Base-by-base conservation (phyloP, 2,329 filamentous ascomycete genomes). In the Arthrocladium fulminans region DNA sequence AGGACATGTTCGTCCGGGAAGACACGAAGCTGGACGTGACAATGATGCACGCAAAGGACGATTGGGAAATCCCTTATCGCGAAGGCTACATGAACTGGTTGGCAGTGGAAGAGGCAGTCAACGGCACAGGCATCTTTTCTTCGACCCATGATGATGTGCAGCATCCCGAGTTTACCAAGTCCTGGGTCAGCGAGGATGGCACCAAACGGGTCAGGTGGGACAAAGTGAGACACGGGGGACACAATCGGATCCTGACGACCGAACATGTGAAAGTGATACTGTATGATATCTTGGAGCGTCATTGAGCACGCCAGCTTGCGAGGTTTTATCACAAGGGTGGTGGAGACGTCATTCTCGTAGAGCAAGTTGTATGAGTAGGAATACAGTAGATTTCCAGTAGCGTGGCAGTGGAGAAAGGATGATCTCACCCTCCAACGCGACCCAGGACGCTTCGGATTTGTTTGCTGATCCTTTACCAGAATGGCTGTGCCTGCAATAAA, bases 41-140 rank as follows among this genome's bases (percentile, higher is more conserved):
- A 37, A 69, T 96, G 35, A 68, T 97, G 2, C 90, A 96, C 59
- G 86, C 88, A 13, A 75, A 76, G 47, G 79, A 95, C 60, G 90
- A 97, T 62, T 70, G 71, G 50, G 87, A 95, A 57, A 95, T 97
- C 51, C 81, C 86, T 0, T 90, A 80, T 68, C 74, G 60, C 17
- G 66, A 72, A 54, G 69, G 68, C 3, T 61, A 61, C 23, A 59
- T 58, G 7, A 64, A 67, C 17, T 72, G 67, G 67, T 56, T 59
- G 15, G 60, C 63, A 37, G 65, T 66, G 9, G 27, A 59, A 29
- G 35, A 53, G 9, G 49, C 44, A 7, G 57, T 49, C 15, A 50
- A 47, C 24, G 42, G 35, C 9, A 38, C 50, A 20, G 51, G 43
- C 12, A 45, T 22, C 8, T 66, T 63, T 24, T 59, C 55, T 3